Percentiles rank a stretch among this genome's conserved stretches.
Conservation (phyloP, 2,329 filamentous ascomycete species). For the Diaporthe eres region DNA sequence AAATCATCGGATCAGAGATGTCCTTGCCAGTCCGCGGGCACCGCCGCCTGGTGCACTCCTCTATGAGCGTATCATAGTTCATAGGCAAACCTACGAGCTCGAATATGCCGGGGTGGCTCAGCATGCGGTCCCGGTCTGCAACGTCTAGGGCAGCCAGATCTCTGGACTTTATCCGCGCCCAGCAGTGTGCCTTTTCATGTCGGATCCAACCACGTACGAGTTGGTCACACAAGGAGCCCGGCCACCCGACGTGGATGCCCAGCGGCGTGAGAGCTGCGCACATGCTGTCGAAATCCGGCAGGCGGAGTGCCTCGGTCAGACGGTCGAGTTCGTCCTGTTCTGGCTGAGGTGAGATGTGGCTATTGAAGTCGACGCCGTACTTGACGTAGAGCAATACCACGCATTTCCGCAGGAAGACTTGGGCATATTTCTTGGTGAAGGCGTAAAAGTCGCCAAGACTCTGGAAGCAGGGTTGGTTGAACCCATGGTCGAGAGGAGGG, state of each 20-base stretch:
- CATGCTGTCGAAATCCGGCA: constrained; percentile 86
- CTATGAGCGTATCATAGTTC: constrained; percentile 92
- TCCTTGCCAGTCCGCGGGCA: constrained; percentile 95
- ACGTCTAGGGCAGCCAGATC: constrained; percentile 12
- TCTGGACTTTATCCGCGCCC: constrained; percentile 17
- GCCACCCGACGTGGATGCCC: constrained; percentile 63
- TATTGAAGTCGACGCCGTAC: constrained; percentile 89
- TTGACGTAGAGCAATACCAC: constrained; percentile 88
- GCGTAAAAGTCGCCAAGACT: constrained; percentile 68
- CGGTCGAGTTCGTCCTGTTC: constrained; percentile 86
- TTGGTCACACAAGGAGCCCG: constrained; percentile 55
- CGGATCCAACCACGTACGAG: constrained; percentile 80
- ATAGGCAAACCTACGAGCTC: constrained; percentile 93
- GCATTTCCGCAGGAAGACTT: constrained; percentile 90
- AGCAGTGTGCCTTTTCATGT: constrained; percentile 61
- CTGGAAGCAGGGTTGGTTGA: constrained; percentile 69
- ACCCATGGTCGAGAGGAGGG: constrained; percentile 53
- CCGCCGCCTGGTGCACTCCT: constrained; percentile 85
- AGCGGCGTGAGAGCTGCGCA: constrained; percentile 71
- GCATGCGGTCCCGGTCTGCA: constrained; percentile 47
- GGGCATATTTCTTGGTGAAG: constrained; percentile 84
- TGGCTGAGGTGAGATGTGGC: constrained; percentile 72
- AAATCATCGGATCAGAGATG: constrained; percentile 90
- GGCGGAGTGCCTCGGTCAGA: constrained; percentile 79
- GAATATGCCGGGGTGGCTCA: constrained; percentile 90